A percentile compares a stretch with the other conserved stretches of the same genome.
phyloP scores from a whole-genome alignment of 129 eudicot genomes.

The Glebionis coronaria region DNA sequence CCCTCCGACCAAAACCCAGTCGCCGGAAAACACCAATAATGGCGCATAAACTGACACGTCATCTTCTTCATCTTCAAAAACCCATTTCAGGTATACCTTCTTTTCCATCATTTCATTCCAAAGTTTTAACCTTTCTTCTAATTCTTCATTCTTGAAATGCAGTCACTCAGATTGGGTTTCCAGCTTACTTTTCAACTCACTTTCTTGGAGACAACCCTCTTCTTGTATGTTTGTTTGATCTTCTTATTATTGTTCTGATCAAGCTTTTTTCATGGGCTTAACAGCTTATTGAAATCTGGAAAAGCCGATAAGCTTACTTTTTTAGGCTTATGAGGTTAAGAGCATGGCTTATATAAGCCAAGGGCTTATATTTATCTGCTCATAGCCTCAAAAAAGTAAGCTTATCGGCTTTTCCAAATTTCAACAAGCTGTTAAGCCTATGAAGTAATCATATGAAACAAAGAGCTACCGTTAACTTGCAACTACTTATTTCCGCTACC shows the following conservation, averaged over 20 bases:
- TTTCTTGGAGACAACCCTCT: slow-evolving; percentile 56
- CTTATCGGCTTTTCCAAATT: too few species aligned
- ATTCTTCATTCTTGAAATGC: not conserved
- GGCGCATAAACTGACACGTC: slow-evolving; percentile 21
- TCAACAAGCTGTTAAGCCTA: too few species aligned
- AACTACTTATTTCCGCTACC: too few species aligned
- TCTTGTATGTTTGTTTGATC: slow-evolving; percentile 53
- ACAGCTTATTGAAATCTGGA: too few species aligned
- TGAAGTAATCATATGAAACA: too few species aligned
- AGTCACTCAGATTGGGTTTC: slow-evolving; percentile 24
- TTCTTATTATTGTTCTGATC: not conserved
- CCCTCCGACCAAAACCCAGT: slow-evolving; percentile 6
- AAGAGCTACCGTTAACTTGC: too few species aligned
- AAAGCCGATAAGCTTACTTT: too few species aligned
- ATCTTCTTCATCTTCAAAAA: slow-evolving; percentile 18
- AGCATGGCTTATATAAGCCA: too few species aligned
- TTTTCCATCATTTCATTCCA: slow-evolving; percentile 19
- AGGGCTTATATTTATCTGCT: too few species aligned
- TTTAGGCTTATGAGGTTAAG: too few species aligned
- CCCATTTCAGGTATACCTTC: slow-evolving; percentile 18
- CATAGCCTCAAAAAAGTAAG: too few species aligned
- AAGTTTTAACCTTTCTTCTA: not conserved
- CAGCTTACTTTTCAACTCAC: slow-evolving; percentile 53
- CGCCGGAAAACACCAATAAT: slow-evolving; percentile 15
- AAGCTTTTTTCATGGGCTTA: too few species aligned